Evolutionary conservation across 2,329 filamentous ascomycete species (phyloP), one percentile per base, ranked within the genome.

Genomic region (Verticillium nubilum): DNA sequence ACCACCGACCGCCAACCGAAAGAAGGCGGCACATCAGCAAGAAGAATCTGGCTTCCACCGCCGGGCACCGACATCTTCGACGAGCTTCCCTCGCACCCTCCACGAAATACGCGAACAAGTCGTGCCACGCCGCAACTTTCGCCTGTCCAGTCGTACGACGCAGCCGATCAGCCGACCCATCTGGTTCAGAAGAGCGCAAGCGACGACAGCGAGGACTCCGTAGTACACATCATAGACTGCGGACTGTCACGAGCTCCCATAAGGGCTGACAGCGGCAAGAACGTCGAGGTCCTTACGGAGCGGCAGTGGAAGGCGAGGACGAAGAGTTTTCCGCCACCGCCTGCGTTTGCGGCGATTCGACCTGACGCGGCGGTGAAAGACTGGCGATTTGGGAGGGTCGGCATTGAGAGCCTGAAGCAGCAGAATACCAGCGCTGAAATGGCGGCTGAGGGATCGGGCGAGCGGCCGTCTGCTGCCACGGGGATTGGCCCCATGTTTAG

Each of bases 331-430:
- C 80, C 71, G 57, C 77, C 70, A 65, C 80, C 79, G 50, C 68
- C 73, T 13, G 72, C 78, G 3, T 71, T 67, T 35, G 72, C 76
- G 17, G 78, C 78, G 3, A 75, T 84, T 58, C 74, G 75, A 17
- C 79, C 79, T 1, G 70, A 75, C 61, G 79, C 74, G 52, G 84
- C 85, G 2, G 74, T 75, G 3, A 77, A 74, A 58, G 94, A 98
- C 73, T 94, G 91, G 88, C 83, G 95, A 58, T 92, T 96, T 71
- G 90, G 89, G 52, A 80, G 79, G n/a, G 82, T 98, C 57, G 84
- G 82, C 58, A 85, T 97, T 50, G 87, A 94, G 72, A 91, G 90
- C 68, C 86, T 97, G 72, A 90, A 96, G 72, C 42, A 67, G 66
- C 52, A 68, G 59, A 61, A 62, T 26, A 61, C 61, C 35, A 68